Evolutionary conservation across 202 grass and related monocot species (phyloP), one percentile per base, ranked within the genome.

Genomic region (Cymbopogon flexuosus): DNA sequence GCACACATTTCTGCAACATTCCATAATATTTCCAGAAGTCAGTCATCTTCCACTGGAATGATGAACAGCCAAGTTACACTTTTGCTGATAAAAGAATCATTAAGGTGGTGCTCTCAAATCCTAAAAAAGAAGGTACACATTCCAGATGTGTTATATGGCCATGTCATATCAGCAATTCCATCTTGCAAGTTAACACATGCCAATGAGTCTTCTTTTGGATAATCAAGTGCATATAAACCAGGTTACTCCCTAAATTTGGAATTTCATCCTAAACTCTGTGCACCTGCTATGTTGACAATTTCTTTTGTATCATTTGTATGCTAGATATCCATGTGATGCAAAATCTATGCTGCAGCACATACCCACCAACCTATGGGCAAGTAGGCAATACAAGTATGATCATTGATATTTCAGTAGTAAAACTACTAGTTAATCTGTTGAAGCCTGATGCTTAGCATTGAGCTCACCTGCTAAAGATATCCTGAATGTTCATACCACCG

Each of bases 401-500:
- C n/a, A 57, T 10, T 57, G n/a, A 57, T 22, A 0, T 22, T 57
- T 22, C 52, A 57, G 52, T 10, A 57, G n/a, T 1, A 51, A 42
- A 45, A 21, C 2, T 54, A 27, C 35, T 39, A 71, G 10, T 33
- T 77, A 10, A 27, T 5, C 67, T 4, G 11, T 47, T 8, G 14
- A 57, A 36, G 18, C n/a, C 0, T 2, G 8, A 76, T 14, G 33
- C 18, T 30, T 56, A 65, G 5, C n/a, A 85, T 78, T 54, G 0
- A 1, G n/a, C 81, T 90, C 66, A 99, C 96, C 54, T 87, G 85
- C 79, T 90, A 89, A 99, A 99, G 42, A 99, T 90, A 49, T 99
- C 96, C 75, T 95, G 88, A 73, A 99, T 85, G 67, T 99, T 99
- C 96, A 99, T 99, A 58, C 96, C 95, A 0, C 84, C 59, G 0